Conservation (phyloP, 2,329 filamentous ascomycete genomes). For the Colletotrichum ledebouriae region DNA sequence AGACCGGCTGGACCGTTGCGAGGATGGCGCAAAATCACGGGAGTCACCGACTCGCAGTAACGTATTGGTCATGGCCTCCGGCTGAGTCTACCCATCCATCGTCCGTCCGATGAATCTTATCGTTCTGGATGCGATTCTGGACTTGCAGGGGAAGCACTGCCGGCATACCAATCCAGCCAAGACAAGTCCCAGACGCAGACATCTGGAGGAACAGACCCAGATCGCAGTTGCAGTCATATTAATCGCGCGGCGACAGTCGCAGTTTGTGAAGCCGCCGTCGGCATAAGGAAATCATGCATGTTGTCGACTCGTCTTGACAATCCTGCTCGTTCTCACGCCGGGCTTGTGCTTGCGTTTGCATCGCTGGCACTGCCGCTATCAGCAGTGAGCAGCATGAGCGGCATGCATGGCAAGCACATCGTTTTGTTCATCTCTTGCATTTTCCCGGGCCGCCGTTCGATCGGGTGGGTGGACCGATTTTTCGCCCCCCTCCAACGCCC, state of each 20-base stretch:
- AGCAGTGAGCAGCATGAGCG: slow-evolving; percentile 4
- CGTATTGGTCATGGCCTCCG: not conserved
- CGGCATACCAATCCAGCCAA: not conserved
- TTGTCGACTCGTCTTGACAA: not conserved
- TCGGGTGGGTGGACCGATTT: slow-evolving; percentile 34
- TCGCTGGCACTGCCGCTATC: slow-evolving; percentile 4
- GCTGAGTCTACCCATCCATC: slow-evolving; percentile 3
- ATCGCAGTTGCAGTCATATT: not conserved
- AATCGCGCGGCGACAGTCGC: not conserved
- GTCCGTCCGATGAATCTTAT: slow-evolving; percentile 16
- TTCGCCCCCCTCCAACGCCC: slow-evolving; percentile 3
- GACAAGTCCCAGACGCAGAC: not conserved
- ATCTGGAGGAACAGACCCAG: not conserved
- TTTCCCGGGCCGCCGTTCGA: slow-evolving; percentile 8
- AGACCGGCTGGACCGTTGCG: not conserved
- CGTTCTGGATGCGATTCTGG: slow-evolving; percentile 1
- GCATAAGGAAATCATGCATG: not conserved
- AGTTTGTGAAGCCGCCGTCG: not conserved
- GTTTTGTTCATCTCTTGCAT: not conserved
- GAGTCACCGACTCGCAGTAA: not conserved
- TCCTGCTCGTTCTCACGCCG: too few relatives aligned
- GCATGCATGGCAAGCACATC: too few relatives aligned
- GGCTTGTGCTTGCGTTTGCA: not conserved
- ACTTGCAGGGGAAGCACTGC: too few relatives aligned
- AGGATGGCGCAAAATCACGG: not conserved